Percentiles rank a stretch among this genome's conserved stretches.
phyloP scores from a whole-genome alignment of 192 early-diverging fungal genomes.

The Gamsiella multidivaricata region DNA sequence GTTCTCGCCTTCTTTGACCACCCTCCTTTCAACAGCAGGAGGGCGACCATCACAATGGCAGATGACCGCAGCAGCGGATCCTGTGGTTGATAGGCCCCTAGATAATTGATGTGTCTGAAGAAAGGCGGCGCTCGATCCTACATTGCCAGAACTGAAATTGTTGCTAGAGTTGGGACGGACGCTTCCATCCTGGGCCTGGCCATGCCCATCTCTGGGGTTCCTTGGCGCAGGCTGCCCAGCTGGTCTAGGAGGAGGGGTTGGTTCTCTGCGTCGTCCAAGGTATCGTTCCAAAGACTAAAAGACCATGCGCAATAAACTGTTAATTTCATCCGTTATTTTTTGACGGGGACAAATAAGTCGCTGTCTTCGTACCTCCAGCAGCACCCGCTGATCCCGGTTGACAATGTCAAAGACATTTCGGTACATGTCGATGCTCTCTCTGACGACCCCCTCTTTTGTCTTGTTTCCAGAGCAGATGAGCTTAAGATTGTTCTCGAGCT shows the following conservation, averaged over 20 bases:
- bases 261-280: background rate
- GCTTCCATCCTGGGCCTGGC: background rate
- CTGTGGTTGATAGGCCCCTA: background rate
- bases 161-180: conserved; percentile 52
- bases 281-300: conserved; percentile 20
- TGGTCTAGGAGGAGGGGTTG: conserved; percentile 2
- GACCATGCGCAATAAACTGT: background rate
- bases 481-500: conserved; percentile 85
- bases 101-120: conserved; percentile 17
- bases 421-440: conserved; percentile 77
- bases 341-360: background rate
- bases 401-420: conserved; percentile 72
- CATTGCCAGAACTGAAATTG: background rate
- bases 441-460: conserved; percentile 74
- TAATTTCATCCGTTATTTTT: background rate
- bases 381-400: conserved; percentile 57
- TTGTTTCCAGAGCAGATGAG: conserved; percentile 76
- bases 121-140: conserved; percentile 12
- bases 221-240: too few relatives aligned
- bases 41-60: conserved; percentile 58
- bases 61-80: background rate
- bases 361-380: conserved; percentile 52
- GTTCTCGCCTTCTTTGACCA: conserved; percentile 64
- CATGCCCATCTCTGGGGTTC: conserved; percentile 36
- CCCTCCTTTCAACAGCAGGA: conserved; percentile 52